Conservation (phyloP, 106 monocot species). For the Iris macrosiphon region DNA sequence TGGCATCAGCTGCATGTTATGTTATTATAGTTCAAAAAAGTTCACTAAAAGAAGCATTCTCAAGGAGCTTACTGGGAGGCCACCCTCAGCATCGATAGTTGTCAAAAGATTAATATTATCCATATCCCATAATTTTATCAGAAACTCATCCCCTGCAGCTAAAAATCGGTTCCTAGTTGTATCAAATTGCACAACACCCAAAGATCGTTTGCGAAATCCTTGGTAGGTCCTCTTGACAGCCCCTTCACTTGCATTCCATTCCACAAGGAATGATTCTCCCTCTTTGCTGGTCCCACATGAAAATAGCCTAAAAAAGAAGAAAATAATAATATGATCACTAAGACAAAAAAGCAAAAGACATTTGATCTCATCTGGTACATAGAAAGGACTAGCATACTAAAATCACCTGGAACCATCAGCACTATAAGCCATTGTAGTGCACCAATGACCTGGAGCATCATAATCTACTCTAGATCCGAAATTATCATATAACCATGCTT, state of each 20-base stretch:
- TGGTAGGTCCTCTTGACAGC: constrained; percentile 39
- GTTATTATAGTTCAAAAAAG: no score
- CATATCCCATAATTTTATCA: constrained; percentile 60
- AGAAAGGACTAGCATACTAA: not conserved
- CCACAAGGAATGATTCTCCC: constrained; percentile 52
- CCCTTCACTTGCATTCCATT: constrained; percentile 65
- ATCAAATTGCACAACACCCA: constrained; percentile 54
- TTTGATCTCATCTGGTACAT: not conserved
- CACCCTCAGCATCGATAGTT: constrained; percentile 44
- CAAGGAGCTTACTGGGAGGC: constrained; percentile 36
- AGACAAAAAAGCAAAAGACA: not conserved
- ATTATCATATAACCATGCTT: constrained; percentile 76
- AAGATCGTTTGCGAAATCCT: constrained; percentile 49
- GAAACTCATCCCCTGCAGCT: constrained; percentile 48
- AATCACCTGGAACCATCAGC: constrained; percentile 64
- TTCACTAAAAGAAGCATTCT: no score
- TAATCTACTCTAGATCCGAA: constrained; percentile 59
- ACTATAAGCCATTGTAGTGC: constrained; percentile 83
- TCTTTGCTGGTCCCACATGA: constrained; percentile 62
- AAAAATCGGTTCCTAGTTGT: constrained; percentile 37
- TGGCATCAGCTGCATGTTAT: not conserved
- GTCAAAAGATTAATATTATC: constrained; percentile 43
- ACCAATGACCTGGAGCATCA: constrained; percentile 76
- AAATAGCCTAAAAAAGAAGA: constrained; percentile 26
- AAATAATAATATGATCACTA: not conserved